phyloP scores from a whole-genome alignment of 2,329 filamentous ascomycete species.

The Penicillium nordicum region DNA sequence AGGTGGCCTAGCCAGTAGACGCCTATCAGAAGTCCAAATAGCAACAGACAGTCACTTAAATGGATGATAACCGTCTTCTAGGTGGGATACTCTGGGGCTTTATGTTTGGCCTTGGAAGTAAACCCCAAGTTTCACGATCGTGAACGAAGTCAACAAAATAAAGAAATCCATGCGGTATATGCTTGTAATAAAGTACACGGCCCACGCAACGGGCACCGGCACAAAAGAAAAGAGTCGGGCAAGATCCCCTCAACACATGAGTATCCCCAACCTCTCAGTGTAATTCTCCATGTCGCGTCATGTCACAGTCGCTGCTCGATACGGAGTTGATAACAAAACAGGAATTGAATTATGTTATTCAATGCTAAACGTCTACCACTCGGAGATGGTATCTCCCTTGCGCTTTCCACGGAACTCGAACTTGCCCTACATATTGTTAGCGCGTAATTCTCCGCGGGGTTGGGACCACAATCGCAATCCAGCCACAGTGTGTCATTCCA shows the following conservation, averaged over 20 bases:
- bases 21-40: neutral
- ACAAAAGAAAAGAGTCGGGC: constrained; percentile 3
- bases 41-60: neutral
- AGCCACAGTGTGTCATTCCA: constrained; percentile 43
- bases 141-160: constrained; percentile 6
- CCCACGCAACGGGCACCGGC: constrained; percentile 13
- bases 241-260: neutral
- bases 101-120: neutral
- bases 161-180: constrained; percentile 33
- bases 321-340: neutral
- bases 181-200: constrained; percentile 33
- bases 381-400: constrained; percentile 75
- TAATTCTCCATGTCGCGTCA: neutral
- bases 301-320: neutral
- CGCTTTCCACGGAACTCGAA: constrained; percentile 83
- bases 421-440: constrained; percentile 63
- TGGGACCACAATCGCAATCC: neutral
- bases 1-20: too few relatives aligned
- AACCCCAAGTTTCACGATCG: too few relatives aligned
- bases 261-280: neutral
- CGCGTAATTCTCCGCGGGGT: neutral
- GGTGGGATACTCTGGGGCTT: neutral
- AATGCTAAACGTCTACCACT: constrained; percentile 58
- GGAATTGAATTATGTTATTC: constrained; percentile 5
- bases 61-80: too few relatives aligned